Evolutionary conservation across 768 basidiomycete genomes (phyloP), one percentile per base, ranked within the genome.

Genomic region (Pluteus cervinus): DNA sequence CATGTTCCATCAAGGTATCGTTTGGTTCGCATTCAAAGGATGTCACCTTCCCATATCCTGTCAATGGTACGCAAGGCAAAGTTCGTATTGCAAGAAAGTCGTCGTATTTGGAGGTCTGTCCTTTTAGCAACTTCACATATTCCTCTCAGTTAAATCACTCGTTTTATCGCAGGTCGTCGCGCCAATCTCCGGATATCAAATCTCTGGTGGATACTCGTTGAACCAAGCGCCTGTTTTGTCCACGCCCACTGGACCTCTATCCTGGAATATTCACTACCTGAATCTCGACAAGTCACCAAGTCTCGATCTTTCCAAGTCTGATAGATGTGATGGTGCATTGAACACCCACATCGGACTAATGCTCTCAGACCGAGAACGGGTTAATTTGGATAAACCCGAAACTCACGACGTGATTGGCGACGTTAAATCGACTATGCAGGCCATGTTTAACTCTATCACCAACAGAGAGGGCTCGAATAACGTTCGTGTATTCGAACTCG

Each of bases 51-150:
- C 74, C 73, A 0, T 65, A 70, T 29, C 70, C 71, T 6, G 53
- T 78, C 7, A 48, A 64, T 20, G 56, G 58, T 4, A 40, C 46
- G n/a, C 55, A 57, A 12, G 33, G 51, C 2, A 73, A 60, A 45
- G 46, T 68, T 5, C 64, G 73, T 3, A 45, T 79, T 22, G 78
- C 78, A 7, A 63, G 77, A 24, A 76, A 67, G 43, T 74, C 69
- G 4, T 52, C 47, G 28, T 73, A 65, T 39, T 48, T 72, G 7
- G 37, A 33, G n/a, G n/a, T 33, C 26, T 9, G 9, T 14, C 26
- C 14, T 28, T 39, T 21, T 39, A 17, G 30, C 17, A 44, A 1
- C 42, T 41, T 4, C 46, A 39, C 33, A 50, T 23, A 35, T 50
- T 43, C 43, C 38, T 45, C 14, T 37, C 40, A 7, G 50, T 46